phyloP scores from a whole-genome alignment of 768 basidiomycete genomes.

The Suillus plorans region DNA sequence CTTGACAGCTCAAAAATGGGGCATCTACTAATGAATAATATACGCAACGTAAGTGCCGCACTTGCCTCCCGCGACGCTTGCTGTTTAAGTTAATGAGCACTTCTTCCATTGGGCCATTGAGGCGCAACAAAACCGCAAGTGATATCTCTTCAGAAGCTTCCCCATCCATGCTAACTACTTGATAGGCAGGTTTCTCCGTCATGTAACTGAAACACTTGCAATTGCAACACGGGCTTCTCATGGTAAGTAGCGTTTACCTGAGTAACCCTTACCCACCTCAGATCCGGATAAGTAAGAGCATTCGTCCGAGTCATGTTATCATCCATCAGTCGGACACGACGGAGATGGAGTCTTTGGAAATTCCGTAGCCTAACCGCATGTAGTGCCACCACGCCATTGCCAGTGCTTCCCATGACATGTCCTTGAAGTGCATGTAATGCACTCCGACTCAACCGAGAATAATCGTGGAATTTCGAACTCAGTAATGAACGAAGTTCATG shows the following conservation, averaged over 20 bases:
- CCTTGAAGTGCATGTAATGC: not conserved
- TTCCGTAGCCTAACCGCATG: not conserved
- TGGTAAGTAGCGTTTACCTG: not conserved
- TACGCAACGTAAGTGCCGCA: not conserved
- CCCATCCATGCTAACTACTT: not conserved
- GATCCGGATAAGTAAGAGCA: not conserved
- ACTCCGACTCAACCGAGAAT: not conserved
- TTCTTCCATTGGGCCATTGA: not conserved
- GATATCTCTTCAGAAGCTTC: not conserved
- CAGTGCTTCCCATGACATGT: not conserved
- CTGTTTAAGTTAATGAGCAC: not conserved
- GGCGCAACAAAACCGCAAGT: not conserved
- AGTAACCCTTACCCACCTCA: conserved; percentile 2
- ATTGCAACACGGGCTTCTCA: not conserved
- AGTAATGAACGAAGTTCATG: not conserved
- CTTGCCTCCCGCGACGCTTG: not conserved
- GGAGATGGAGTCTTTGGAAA: not conserved
- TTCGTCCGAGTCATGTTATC: not conserved
- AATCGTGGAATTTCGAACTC: not conserved
- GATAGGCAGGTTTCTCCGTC: not conserved
- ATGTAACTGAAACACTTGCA: not conserved
- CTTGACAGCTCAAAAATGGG: not conserved
- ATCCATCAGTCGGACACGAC: not conserved
- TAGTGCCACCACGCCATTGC: not conserved
- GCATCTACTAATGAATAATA: not conserved